These are phyloP conservation scores for Chytriomyces hyalinus DNA, from an alignment of 192 early-diverging fungal species.

Conservation along the genomic window DNA sequence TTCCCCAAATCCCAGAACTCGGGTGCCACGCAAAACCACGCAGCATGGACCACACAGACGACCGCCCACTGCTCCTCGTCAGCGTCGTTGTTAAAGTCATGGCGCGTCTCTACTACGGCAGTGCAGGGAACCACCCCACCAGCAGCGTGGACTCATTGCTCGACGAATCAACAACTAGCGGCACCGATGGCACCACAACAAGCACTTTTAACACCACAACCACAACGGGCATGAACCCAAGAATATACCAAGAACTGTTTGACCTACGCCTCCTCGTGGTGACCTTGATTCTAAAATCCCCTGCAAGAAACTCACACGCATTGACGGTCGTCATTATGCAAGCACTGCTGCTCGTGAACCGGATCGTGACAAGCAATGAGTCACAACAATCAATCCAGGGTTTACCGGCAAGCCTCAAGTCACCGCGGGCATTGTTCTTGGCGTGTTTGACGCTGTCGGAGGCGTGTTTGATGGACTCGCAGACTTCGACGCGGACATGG, in stretches of 20 bases:
- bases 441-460: conserved; percentile 14
- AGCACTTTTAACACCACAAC: conserved; percentile 3
- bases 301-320: conserved; percentile 2
- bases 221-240: neutral
- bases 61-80: neutral
- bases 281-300: conserved; percentile 3
- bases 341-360: conserved; percentile 10
- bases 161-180: neutral
- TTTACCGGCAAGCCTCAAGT: neutral
- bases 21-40: no score
- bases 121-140: neutral
- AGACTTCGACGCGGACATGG: conserved; percentile 16
- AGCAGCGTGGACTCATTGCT: neutral
- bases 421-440: conserved; percentile 10
- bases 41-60: no score
- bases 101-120: conserved; percentile 20
- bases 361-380: conserved; percentile 1
- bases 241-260: conserved; percentile 17
- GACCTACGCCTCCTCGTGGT: neutral
- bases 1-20: no score
- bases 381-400: neutral
- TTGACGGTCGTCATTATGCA: conserved; percentile 17
- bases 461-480: conserved; percentile 19
- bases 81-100: conserved; percentile 28
- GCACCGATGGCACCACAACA: neutral